Evolutionary conservation across 257 asterid genomes (phyloP), one percentile per base, ranked within the genome.

Genomic region (Gentiana macrophylla): DNA sequence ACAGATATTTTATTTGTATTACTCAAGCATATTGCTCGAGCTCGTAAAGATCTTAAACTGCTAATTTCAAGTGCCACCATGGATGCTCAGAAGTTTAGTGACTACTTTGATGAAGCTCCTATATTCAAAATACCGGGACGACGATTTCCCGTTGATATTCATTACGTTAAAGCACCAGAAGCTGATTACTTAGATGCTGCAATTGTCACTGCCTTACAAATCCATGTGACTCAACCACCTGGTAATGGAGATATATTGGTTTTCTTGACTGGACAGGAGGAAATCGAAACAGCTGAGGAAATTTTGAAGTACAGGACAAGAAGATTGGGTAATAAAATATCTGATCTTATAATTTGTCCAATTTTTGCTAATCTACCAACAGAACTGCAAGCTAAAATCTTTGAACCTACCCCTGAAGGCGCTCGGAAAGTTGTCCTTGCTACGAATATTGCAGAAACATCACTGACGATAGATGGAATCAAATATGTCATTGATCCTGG

Each of bases 131-230:
- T 90, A 67, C 97, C 96, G 33, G 97, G 97, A 65, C 75, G 97
- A 72, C 80, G 97, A 66, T 86, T 66, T 76, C 97, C 96, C 12
- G 94, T 86, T 65, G 96, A 86, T 44, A 84, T 90, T 68, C 85
- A 86, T 71, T 86, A 82, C 57, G 86, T 96, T 0, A 90, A 80
- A 65, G 94, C 95, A 61, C 97, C 97, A 2, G 97, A 90, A 78
- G 97, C 97, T 36, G 97, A 90, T 86, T 90, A 90, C 68, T 66
- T 90, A 69, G 96, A 90, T 50, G 96, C 97, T 44, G 89, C 97
- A 35, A 72, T 90, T 43, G 94, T 89, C 37, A 83, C 94, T 3
- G 92, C 94, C 64, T 86, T 89, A 49, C 97, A 89, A 62, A 89
- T 86, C 63, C 97, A 89, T 60, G 89, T 81, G 54, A 83, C 84